Conservation (phyloP, 1,284 basidiomycete species). For the Leccinum ambiguum region DNA sequence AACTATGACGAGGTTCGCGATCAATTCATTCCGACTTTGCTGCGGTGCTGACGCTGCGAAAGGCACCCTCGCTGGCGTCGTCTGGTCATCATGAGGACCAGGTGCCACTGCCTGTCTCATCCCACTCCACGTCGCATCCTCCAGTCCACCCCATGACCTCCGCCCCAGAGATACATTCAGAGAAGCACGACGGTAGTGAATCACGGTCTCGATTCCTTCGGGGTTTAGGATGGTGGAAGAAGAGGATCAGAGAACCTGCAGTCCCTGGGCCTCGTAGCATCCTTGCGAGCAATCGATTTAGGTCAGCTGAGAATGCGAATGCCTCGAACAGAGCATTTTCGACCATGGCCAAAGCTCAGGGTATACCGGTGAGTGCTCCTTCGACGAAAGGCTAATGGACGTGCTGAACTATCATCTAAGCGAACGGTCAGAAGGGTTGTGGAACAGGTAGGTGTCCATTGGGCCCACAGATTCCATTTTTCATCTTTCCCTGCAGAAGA, state of each 20-base stretch:
- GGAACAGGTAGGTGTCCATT: background rate
- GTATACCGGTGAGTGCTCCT: background rate
- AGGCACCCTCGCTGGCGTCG: background rate
- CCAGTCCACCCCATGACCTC: background rate
- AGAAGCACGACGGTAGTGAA: background rate
- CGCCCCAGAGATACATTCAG: background rate
- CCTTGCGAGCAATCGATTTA: background rate
- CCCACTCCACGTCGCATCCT: background rate
- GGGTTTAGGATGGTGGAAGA: background rate
- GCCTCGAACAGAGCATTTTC: background rate
- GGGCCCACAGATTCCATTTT: too few relatives aligned
- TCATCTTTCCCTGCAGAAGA: too few relatives aligned
- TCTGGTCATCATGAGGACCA: background rate
- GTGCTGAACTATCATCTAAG: background rate
- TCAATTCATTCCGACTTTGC: background rate
- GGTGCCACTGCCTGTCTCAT: background rate
- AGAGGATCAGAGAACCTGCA: background rate
- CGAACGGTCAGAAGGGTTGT: background rate
- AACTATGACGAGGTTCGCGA: background rate
- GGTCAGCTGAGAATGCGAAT: background rate
- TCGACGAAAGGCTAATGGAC: background rate
- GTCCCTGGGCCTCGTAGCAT: background rate
- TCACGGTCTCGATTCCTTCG: background rate
- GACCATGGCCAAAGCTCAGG: background rate
- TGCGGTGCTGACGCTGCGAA: background rate